Base-by-base conservation (phyloP, 2,329 filamentous ascomycete genomes). In the Stemphylium beticola region DNA sequence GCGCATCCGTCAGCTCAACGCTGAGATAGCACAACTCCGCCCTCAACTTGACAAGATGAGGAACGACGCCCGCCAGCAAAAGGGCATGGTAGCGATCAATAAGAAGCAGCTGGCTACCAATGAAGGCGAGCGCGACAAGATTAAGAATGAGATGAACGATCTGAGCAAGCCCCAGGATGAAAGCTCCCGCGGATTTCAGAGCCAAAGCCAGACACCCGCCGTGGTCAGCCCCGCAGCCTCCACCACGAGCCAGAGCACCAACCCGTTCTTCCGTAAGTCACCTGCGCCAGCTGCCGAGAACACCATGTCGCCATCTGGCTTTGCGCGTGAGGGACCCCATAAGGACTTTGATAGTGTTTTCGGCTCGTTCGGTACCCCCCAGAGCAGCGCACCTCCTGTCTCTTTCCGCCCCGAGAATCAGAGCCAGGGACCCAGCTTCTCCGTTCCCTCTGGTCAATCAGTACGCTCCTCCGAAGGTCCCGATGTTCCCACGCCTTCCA, bases 51-150 rank as follows among this genome's bases (percentile, higher is more conserved):
- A 99, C 74, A 98, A 97, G 80, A 83, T 96, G 66, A 92, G 90
- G 74, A 91, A 89, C 11, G 92, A 97, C 66, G 92, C 92, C 22
- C 87, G 95, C 37, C 95, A 98, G 75, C 93, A 98, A 72, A 98
- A 96, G 79, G 95, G 95, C 15, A 82, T 98, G 62, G 93, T 96
- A 26, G 93, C 95, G 38, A 99, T 99, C 78, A 97, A 97, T 79
- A 98, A 96, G 82, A 99, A 99, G 79, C 95, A 99, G 77, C 81
- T 98, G 56, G 86, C 89, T 32, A 97, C 93, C 0, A 91, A 89
- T 53, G 95, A 99, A 75, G 85, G 85, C 42, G 93, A 98, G 74
- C 86, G 91, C 29, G 93, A 98, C 57, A 93, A 91, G 79, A 81
- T 96, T 34, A 93, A 92, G 78, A 79, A 81, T 1, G 93, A 98